A percentile compares a stretch with the other conserved stretches of the same genome.
phyloP scores from a whole-genome alignment of 768 basidiomycete species.

The Mrakia frigida region DNA sequence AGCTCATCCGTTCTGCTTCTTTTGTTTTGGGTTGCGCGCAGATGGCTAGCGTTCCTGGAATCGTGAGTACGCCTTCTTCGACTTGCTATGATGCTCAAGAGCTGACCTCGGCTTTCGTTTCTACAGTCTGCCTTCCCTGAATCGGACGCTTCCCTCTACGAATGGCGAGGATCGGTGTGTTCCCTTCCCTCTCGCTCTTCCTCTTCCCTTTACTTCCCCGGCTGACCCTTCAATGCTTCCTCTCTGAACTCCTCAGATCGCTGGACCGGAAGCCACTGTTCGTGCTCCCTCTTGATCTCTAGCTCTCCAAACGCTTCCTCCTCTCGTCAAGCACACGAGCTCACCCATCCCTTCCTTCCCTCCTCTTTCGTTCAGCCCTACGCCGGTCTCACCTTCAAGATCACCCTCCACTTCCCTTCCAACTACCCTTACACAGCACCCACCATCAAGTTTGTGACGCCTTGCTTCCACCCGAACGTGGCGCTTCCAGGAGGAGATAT shows the following conservation, averaged over 20 bases:
- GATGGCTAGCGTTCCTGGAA: constrained; percentile 51
- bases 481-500: constrained; percentile 70
- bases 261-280: neutral
- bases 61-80: constrained; percentile 69
- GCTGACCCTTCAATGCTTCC: too few relatives aligned
- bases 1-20: constrained; percentile 63
- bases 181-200: too few relatives aligned
- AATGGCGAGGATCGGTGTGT: neutral
- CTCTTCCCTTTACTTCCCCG: too few relatives aligned
- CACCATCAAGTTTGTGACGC: constrained; percentile 70
- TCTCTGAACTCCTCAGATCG: neutral
- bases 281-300: neutral
- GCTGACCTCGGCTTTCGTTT: constrained; percentile 41
- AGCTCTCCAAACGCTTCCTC: neutral
- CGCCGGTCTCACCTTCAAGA: constrained; percentile 63
- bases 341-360: neutral
- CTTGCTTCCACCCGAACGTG: constrained; percentile 66
- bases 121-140: constrained; percentile 2
- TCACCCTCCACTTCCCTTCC: constrained; percentile 75
- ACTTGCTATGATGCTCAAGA: constrained; percentile 37
- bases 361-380: neutral
- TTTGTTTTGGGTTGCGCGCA: constrained; percentile 67
- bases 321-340: neutral
- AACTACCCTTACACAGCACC: constrained; percentile 87
- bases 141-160: neutral